Evolutionary conservation across 495 filamentous ascomycete species (phyloP), one percentile per base, ranked within the genome.

Genomic region (Aspergillus cristatus): DNA sequence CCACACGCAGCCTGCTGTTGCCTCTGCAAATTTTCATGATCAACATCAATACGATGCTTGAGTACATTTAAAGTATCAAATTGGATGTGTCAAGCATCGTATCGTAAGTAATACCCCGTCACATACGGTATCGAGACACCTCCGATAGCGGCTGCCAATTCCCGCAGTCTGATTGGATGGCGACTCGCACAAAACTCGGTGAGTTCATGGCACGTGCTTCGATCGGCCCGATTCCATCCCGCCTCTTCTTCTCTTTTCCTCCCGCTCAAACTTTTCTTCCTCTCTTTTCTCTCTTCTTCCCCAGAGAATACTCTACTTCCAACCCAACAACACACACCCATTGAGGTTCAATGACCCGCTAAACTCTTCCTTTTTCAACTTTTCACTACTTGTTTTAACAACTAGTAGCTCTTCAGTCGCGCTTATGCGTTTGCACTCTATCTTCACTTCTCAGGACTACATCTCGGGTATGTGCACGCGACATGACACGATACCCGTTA

Each of bases 371-470:
- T 32, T 11, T 40, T 41, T 36, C 12, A 36, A 22, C 26, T 35
- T 34, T 45, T 29, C 38, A 38, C 36, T 40, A 43, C 39, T 51
- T n/a, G n/a, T n/a, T 48, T 45, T 29, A 42, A 32, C 60, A 55
- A 66, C 65, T 69, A 60, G 52, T 60, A 58, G 28, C 47, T 43
- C 37, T 49, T 63, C 59, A 60, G 53, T 65, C 62, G 83, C 83
- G 75, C 82, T 83, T 82, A 96, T 96, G 88, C 85, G 81, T 85
- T 85, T 83, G 75, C 73, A 80, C 65, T 87, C 88, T 59, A 75
- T 84, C 65, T 96, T 90, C 74, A 96, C 88, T 72, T 95, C 88
- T 67, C 88, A 91, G 86, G 86, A 94, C 75, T 94, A 94, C 72
- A 84, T 94, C 72, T 94, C 86, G 83, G 84, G 83, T 86, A 65